These are phyloP conservation scores for Ampelomyces quisqualis DNA, from an alignment of 2,329 filamentous ascomycete genomes.

Conservation along the genomic window DNA sequence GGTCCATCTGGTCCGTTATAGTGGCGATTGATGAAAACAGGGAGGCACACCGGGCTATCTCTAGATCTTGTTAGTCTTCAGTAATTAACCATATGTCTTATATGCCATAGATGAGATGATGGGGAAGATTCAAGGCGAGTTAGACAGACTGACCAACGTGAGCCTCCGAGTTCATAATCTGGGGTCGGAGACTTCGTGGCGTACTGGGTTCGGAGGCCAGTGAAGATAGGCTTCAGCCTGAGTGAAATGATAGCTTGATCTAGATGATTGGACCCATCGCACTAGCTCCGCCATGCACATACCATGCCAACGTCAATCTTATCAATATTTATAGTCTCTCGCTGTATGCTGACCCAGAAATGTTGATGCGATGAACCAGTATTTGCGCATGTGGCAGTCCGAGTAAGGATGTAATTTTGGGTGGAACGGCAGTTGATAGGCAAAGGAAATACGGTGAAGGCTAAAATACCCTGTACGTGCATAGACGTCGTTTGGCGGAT, in stretches of 20 bases:
- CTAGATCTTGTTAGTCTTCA: conserved; percentile 16
- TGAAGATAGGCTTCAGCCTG: conserved; percentile 28
- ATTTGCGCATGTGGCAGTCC: conserved; percentile 8
- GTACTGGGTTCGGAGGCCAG: conserved; percentile 14
- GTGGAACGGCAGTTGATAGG: conserved; percentile 19
- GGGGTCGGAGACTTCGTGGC: conserved; percentile 15
- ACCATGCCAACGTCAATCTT: conserved; percentile 11
- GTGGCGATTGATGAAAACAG: conserved; percentile 14
- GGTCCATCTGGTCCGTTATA: conserved; percentile 2
- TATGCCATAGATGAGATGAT: conserved; percentile 32
- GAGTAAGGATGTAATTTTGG: conserved; percentile 2
- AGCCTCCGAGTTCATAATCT: conserved; percentile 19
- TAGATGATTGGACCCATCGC: conserved; percentile 22
- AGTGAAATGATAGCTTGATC: conserved; percentile 15
- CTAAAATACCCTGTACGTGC: conserved; percentile 9
- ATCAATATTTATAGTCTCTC: conserved; percentile 30
- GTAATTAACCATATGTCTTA: conserved; percentile 22
- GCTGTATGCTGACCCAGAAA: conserved; percentile 22
- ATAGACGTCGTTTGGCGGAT: conserved; percentile 10
- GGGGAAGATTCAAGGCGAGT: conserved; percentile 11
- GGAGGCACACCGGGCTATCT: conserved; percentile 13
- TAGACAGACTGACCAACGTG: conserved; percentile 26
- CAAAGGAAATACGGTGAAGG: conserved; percentile 6
- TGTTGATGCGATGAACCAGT: conserved; percentile 12
- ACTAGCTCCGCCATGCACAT: no score